These are phyloP conservation scores for Metschnikowia dekortorum DNA, from an alignment of 805 yeast genomes.

Conservation along the genomic window DNA sequence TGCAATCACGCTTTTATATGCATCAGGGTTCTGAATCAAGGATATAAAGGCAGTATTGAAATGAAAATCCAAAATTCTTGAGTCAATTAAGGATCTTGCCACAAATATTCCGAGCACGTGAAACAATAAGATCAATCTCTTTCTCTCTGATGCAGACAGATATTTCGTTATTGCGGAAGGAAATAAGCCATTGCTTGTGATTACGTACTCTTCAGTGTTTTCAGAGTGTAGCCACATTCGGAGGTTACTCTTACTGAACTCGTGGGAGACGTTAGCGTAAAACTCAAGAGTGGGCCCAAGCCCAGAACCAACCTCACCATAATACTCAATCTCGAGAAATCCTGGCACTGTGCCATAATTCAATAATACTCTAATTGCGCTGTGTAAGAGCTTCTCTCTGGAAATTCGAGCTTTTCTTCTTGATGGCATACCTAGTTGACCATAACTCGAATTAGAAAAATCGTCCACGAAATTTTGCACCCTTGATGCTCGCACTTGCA, in stretches of 20 bases:
- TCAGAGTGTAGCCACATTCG: constrained; percentile 62
- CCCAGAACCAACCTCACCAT: constrained; percentile 93
- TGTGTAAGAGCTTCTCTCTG: constrained; percentile 62
- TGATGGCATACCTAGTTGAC: constrained; percentile 66
- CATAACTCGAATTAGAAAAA: constrained; percentile 12
- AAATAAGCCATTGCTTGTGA: constrained; percentile 54
- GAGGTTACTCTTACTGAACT: constrained; percentile 55
- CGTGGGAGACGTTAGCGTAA: constrained; percentile 74
- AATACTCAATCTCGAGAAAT: constrained; percentile 79
- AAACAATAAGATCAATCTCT: constrained; percentile 47
- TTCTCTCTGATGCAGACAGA: constrained; percentile 32
- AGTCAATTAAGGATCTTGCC: constrained; percentile 82
- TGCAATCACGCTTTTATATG: neutral
- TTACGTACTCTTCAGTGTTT: constrained; percentile 34
- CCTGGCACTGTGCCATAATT: constrained; percentile 77
- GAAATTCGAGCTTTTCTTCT: constrained; percentile 78
- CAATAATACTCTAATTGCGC: constrained; percentile 75
- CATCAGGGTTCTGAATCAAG: constrained; percentile 38
- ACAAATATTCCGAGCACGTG: constrained; percentile 72
- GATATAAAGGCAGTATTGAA: constrained; percentile 71
- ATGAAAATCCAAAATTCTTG: constrained; percentile 79
- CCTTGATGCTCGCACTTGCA: constrained; percentile 45
- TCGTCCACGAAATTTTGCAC: constrained; percentile 13
- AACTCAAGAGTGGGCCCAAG: constrained; percentile 95
- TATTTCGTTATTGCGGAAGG: constrained; percentile 56